Percentiles rank a stretch among this genome's conserved stretches.
Conservation (phyloP, 768 basidiomycete species). For the Dacryopinax spathularia region DNA sequence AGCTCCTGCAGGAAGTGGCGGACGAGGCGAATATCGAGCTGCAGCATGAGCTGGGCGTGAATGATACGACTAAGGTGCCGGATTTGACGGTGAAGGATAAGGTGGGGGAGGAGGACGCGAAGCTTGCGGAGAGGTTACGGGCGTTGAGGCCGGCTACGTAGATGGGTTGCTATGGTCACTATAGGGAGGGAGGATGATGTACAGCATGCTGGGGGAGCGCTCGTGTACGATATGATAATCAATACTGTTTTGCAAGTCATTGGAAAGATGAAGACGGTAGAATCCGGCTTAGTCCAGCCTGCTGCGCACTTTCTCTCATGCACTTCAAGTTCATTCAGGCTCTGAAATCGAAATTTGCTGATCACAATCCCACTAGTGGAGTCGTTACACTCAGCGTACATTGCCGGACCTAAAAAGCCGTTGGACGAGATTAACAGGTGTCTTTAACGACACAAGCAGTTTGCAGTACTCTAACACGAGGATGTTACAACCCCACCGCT, state of each 20-base stretch:
- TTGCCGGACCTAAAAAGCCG: background rate
- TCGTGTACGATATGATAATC: too few species aligned
- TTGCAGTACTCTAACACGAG: slow-evolving; percentile 1
- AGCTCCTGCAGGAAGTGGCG: slow-evolving; percentile 80
- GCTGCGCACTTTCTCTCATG: too few species aligned
- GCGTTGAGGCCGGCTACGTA: slow-evolving; percentile 69
- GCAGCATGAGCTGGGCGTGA: slow-evolving; percentile 71
- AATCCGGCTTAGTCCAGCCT: too few species aligned
- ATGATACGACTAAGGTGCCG: slow-evolving; percentile 41
- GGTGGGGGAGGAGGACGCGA: slow-evolving; percentile 60
- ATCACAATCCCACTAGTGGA: too few species aligned
- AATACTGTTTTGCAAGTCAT: too few species aligned
- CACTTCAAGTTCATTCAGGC: too few species aligned
- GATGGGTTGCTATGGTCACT: background rate
- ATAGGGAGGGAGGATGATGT: too few species aligned
- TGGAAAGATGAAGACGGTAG: too few species aligned
- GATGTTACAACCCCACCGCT: background rate
- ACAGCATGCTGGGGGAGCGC: too few species aligned
- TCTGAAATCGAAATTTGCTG: too few species aligned
- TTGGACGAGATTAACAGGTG: background rate
- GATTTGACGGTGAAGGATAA: slow-evolving; percentile 40
- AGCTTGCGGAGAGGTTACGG: slow-evolving; percentile 72
- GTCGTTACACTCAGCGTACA: background rate
- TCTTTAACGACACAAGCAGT: background rate
- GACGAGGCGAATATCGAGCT: slow-evolving; percentile 95